phyloP scores from a whole-genome alignment of 352 stramenopile species.

The Stramenopiles sp. region DNA sequence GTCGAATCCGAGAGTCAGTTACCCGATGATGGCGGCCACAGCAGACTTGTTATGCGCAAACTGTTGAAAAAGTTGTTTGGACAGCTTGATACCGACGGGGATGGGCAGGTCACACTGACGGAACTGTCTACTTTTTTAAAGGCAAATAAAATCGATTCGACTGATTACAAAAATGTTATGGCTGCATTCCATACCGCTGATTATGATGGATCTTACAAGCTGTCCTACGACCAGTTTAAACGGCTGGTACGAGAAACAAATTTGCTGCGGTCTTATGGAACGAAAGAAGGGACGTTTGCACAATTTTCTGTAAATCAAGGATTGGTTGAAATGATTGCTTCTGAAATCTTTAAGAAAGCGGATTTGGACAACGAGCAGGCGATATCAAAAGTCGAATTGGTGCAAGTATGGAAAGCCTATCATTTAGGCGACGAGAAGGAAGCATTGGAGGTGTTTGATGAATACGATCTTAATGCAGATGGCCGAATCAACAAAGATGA shows the following conservation, averaged over 20 bases:
- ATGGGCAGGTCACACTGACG: neutral
- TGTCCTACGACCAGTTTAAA: neutral
- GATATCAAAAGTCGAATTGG: neutral
- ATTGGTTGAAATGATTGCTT: neutral
- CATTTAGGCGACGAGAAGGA: neutral
- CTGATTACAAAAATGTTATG: constrained; percentile 4
- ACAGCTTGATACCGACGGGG: neutral
- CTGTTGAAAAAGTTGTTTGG: neutral
- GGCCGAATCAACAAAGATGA: neutral
- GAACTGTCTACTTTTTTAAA: neutral
- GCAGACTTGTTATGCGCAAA: neutral
- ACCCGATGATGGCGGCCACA: neutral
- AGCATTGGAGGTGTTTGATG: neutral
- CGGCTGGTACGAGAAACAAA: neutral
- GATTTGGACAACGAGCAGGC: neutral
- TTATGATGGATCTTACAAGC: neutral
- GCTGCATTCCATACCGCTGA: neutral
- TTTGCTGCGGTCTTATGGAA: neutral
- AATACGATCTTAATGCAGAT: neutral
- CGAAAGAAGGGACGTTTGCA: neutral
- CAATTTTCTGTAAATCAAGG: constrained; percentile 7
- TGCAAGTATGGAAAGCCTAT: neutral
- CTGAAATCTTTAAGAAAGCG: neutral
- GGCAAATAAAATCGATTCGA: neutral
- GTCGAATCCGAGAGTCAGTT: neutral